Evolutionary conservation across 129 eudicot genomes (phyloP), one percentile per base, ranked within the genome.

Genomic region (Deinandra increscens): DNA sequence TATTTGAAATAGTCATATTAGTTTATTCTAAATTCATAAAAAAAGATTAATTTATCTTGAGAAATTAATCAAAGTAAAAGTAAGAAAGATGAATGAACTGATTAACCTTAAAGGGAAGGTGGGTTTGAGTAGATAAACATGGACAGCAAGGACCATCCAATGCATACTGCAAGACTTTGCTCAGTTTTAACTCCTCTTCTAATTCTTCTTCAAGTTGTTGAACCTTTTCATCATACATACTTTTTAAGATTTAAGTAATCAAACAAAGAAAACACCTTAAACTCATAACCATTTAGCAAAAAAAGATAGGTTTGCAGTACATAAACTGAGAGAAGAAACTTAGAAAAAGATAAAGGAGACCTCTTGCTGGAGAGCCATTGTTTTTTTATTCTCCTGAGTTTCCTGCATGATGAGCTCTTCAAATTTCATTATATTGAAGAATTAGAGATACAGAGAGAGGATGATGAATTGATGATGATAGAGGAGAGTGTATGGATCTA

Each of bases 361-460:
- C 95, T 92, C 88, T 60, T 84, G 77, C 66, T 86, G 76, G 39
- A 91, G 94, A 39, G 84, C 80, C 29, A 66, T 37, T 69, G 75
- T 75, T 38, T 69, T 86, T 13, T 83, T 84, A 19, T 80, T 84
- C 44, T 84, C 86, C 5, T 85, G 96, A 36, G 82, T 74, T 19
- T 84, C 81, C 73, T 86, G 91, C 95, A 87, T 84, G 69, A 93
- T 71, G 58, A 93, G 84, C 36, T 93, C 96, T 80, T 93, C 98
- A 69, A 93, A 86, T 85, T 89, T 93, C 98, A 93, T 93, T 18
- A 20, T 80, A 73, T 37, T 19, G 33, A 46, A 41, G 5, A 50
- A 54, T 19, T 17, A 64, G 5, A 13, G 17, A 33, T n/a, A 34
- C 36, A 65, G 23, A 23, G 60, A 63, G 66, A 68, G 58, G 70